phyloP scores from a whole-genome alignment of 1,284 basidiomycete genomes.

The Coniophora puteana region DNA sequence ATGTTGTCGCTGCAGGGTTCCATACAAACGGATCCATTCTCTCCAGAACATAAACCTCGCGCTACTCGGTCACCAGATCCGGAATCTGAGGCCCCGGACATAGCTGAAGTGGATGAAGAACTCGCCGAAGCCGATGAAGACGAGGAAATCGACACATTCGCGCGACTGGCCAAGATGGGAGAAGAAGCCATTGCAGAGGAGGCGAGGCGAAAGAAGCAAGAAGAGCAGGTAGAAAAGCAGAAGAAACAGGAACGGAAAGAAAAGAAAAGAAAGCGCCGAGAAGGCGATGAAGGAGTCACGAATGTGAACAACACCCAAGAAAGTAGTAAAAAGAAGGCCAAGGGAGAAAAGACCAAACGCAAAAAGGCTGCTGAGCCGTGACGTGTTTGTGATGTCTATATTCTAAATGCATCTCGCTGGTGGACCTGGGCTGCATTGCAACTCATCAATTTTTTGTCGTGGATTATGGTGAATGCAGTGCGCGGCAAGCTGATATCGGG shows the following conservation, averaged over 20 bases:
- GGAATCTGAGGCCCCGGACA: constrained; percentile 12
- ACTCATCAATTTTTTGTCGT: too few relatives aligned
- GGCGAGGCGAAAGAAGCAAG: constrained; percentile 29
- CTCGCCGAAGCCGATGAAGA: constrained; percentile 27
- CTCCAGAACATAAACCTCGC: constrained; percentile 51
- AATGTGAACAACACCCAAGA: constrained; percentile 10
- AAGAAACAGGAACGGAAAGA: constrained; percentile 31
- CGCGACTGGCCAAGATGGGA: constrained; percentile 30
- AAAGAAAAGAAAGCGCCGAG: constrained; percentile 32
- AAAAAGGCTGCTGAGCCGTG: too few relatives aligned
- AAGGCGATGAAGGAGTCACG: constrained; percentile 6
- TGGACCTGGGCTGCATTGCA: too few relatives aligned
- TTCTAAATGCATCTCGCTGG: too few relatives aligned
- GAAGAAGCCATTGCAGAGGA: constrained; percentile 29
- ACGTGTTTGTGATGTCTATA: too few relatives aligned
- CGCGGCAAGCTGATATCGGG: too few relatives aligned
- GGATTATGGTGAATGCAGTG: too few relatives aligned
- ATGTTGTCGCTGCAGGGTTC: constrained; percentile 95
- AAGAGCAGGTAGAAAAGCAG: constrained; percentile 24
- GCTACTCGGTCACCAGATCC: constrained; percentile 17
- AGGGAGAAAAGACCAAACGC: constrained; percentile 13
- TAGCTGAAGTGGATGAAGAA: constrained; percentile 23
- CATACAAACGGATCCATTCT: constrained; percentile 83
- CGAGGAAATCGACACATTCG: constrained; percentile 39
- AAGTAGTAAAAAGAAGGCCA: constrained; percentile 16